These are phyloP conservation scores for Cylindricascospora bacillispora DNA, from an alignment of 1,139 yeast genomes.

Conservation along the genomic window DNA sequence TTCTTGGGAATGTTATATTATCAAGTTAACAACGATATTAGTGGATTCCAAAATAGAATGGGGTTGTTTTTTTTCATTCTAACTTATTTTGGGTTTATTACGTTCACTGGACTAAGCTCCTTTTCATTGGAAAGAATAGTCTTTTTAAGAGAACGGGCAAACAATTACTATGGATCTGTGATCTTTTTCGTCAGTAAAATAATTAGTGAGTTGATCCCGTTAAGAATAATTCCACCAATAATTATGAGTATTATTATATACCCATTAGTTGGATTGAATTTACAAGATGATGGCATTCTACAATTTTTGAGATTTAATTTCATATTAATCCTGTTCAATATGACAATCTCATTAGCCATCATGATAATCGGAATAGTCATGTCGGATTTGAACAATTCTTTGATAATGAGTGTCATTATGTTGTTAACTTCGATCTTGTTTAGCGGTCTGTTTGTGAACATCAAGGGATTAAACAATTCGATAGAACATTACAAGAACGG, in stretches of 20 bases:
- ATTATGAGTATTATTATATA: conserved; percentile 74
- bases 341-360: conserved; percentile 77
- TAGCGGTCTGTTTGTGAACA: conserved; percentile 87
- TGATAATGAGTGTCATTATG: conserved; percentile 74
- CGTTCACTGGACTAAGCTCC: conserved; percentile 81
- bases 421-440: conserved; percentile 74
- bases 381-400: conserved; percentile 88
- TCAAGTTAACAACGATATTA: conserved; percentile 71
- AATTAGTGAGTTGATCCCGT: conserved; percentile 77
- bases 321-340: conserved; percentile 67
- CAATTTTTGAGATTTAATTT: conserved; percentile 51
- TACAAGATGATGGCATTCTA: conserved; percentile 48
- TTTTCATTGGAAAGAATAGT: conserved; percentile 81
- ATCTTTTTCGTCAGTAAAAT: conserved; percentile 80
- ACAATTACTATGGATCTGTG: conserved; percentile 79
- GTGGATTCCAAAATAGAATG: conserved; percentile 90
- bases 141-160: conserved; percentile 84
- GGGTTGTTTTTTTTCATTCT: conserved; percentile 85
- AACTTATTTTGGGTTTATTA: conserved; percentile 86
- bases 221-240: conserved; percentile 82
- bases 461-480: conserved; percentile 34
- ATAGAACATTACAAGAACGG: conserved; percentile 57
- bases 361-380: conserved; percentile 76
- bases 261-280: conserved; percentile 79
- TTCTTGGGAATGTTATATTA: conserved; percentile 83